Evolutionary conservation across 495 filamentous ascomycete genomes (phyloP), one percentile per base, ranked within the genome.

Genomic region (Penicillium nucicola): DNA sequence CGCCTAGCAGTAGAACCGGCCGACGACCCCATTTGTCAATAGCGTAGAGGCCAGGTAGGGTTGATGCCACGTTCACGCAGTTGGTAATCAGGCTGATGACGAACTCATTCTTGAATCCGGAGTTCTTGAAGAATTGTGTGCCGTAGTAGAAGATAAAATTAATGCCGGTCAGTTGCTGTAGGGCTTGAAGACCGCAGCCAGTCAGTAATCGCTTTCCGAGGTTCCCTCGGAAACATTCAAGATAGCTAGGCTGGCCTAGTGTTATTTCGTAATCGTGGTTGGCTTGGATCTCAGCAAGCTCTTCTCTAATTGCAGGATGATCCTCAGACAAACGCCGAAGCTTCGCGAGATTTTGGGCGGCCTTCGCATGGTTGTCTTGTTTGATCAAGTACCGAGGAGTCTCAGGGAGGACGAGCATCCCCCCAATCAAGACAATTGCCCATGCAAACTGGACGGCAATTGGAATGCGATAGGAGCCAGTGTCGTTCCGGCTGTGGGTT

Each of bases 91-190:
- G 71, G 43, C 74, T 77, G 55, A 89, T 86, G 25, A 76, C 55
- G 67, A 89, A 90, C 1, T 79, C 57, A 65, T 87, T 82, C 13
- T 71, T 53, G 62, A 90, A 82, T n/a, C 85, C 85, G 2, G 82
- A 80, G 63, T 83, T 81, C 50, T 79, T 69, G 72, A 89, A 89
- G 67, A 85, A 89, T 34, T 84, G 79, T 4, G 85, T 88, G 36
- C 86, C 86, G 64, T 88, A 89, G 72, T 89, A 90, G 66, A 89
- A 86, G 66, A 91, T 89, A 67, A 89, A 89, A 68, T 89, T 90
- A n/a, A n/a, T n/a, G n/a, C n/a, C n/a, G n/a, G n/a, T n/a, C n/a
- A n/a, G n/a, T n/a, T n/a, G n/a, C n/a, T 93, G 90, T 7, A 95
- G 75, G 5, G 70, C 82, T 61, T 95, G 90, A 5, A 95, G 60